Conservation (phyloP, 495 filamentous ascomycete genomes). For the Aspergillus egyptiacus region DNA sequence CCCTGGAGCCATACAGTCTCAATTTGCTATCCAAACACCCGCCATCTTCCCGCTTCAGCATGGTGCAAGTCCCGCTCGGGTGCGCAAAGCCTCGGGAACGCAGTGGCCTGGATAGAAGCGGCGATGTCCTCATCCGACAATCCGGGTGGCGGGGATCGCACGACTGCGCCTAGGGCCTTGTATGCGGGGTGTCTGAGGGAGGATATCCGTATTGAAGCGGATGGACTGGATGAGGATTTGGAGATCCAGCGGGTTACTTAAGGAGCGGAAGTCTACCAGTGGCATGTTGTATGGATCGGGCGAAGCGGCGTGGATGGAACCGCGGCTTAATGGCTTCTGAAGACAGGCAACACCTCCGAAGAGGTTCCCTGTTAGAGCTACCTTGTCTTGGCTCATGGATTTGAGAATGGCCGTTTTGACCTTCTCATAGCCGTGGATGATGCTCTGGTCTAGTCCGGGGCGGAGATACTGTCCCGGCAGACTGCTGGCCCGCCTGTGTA, state of each 20-base stretch:
- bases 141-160: background rate
- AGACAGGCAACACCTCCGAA: background rate
- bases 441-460: background rate
- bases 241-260: constrained; percentile 4
- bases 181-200: background rate
- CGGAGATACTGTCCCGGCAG: background rate
- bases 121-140: background rate
- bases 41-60: constrained; percentile 49
- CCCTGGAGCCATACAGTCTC: constrained; percentile 41
- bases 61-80: constrained; percentile 45
- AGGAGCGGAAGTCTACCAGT: background rate
- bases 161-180: background rate
- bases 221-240: background rate
- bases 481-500: background rate
- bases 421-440: background rate
- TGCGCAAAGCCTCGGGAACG: constrained; percentile 25
- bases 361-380: constrained; percentile 1
- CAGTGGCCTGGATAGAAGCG: background rate
- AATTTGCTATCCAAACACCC: constrained; percentile 42
- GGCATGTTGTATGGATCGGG: background rate
- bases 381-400: background rate
- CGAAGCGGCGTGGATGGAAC: background rate
- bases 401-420: background rate
- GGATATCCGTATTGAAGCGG: constrained; percentile 4
- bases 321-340: constrained; percentile 1